Conservation (phyloP, 2,329 filamentous ascomycete species). For the Coleophoma crateriformis region DNA sequence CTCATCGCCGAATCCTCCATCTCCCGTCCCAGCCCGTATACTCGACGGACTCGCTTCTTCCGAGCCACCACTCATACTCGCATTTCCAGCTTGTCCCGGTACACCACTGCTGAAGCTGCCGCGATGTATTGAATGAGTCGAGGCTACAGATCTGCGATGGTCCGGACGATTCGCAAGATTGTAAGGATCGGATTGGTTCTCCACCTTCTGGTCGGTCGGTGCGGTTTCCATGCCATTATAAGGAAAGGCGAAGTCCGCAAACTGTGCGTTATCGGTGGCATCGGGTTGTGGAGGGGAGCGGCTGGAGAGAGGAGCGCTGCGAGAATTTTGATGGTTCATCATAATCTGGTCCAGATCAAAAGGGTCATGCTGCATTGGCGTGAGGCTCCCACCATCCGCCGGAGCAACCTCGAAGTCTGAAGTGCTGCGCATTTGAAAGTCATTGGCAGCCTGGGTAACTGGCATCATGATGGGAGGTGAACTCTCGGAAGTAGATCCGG, state of each 20-base stretch:
- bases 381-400: constrained; percentile 6
- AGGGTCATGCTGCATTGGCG: constrained; percentile 14
- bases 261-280: constrained; percentile 29
- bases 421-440: constrained; percentile 12
- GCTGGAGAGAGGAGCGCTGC: constrained; percentile 10
- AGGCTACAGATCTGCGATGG: constrained; percentile 16
- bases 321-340: constrained; percentile 16
- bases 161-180: constrained; percentile 14
- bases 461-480: constrained; percentile 11
- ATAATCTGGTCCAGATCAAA: constrained; percentile 23
- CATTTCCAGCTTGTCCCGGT: constrained; percentile 12
- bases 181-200: constrained; percentile 17
- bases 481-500: neutral
- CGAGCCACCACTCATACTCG: constrained; percentile 23
- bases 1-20: constrained; percentile 38
- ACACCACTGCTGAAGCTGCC: constrained; percentile 16
- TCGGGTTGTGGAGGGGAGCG: constrained; percentile 19
- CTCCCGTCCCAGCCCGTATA: constrained; percentile 18
- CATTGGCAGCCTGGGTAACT: constrained; percentile 10
- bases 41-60: constrained; percentile 26
- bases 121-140: constrained; percentile 13
- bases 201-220: constrained; percentile 25
- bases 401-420: constrained; percentile 9
- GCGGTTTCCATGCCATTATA: constrained; percentile 40
- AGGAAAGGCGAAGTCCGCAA: constrained; percentile 47